Percentiles rank a stretch among this genome's conserved stretches.
Conservation (phyloP, 805 yeast species). For the Myxozyma vanderwaltii region DNA sequence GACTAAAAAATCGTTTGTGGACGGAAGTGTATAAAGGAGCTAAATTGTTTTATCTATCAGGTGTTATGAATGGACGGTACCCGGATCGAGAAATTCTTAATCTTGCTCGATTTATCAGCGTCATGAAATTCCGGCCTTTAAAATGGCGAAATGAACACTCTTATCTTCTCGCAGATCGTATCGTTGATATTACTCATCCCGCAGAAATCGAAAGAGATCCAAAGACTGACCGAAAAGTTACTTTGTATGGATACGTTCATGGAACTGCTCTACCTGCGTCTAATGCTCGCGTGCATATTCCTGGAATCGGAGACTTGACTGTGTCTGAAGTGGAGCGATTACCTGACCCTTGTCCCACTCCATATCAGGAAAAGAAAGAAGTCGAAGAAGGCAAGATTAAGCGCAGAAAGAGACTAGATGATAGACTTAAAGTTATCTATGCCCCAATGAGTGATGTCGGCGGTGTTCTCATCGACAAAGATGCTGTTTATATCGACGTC, state of each 20-base stretch:
- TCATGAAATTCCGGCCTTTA: slow-evolving; percentile 98
- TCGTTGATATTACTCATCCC: slow-evolving; percentile 94
- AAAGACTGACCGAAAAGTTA: slow-evolving; percentile 84
- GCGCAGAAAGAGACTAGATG: slow-evolving; percentile 89
- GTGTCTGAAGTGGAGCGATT: slow-evolving; percentile 78
- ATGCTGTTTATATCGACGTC: slow-evolving; percentile 92
- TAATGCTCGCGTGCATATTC: slow-evolving; percentile 82
- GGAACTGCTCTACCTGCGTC: slow-evolving; percentile 79
- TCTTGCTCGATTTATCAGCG: slow-evolving; percentile 86
- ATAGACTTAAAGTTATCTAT: slow-evolving; percentile 87
- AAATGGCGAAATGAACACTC: slow-evolving; percentile 99
- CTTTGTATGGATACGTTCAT: slow-evolving; percentile 90
- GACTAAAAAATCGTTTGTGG: slow-evolving; percentile 94
- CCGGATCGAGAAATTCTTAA: slow-evolving; percentile 96
- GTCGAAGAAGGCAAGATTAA: slow-evolving; percentile 68
- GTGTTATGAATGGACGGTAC: slow-evolving; percentile 95
- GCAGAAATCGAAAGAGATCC: slow-evolving; percentile 72
- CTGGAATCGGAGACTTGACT: slow-evolving; percentile 91
- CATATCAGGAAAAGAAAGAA: slow-evolving; percentile 80
- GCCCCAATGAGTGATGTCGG: slow-evolving; percentile 99
- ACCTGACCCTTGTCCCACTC: slow-evolving; percentile 99
- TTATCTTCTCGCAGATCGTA: slow-evolving; percentile 84
- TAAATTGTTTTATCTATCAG: slow-evolving; percentile 87
- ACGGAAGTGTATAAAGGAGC: slow-evolving; percentile 99
- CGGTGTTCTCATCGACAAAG: slow-evolving; percentile 94